Percentiles rank a stretch among this genome's conserved stretches.
Conservation (phyloP, 805 yeast genomes). For the Cyberlindnera americana region DNA sequence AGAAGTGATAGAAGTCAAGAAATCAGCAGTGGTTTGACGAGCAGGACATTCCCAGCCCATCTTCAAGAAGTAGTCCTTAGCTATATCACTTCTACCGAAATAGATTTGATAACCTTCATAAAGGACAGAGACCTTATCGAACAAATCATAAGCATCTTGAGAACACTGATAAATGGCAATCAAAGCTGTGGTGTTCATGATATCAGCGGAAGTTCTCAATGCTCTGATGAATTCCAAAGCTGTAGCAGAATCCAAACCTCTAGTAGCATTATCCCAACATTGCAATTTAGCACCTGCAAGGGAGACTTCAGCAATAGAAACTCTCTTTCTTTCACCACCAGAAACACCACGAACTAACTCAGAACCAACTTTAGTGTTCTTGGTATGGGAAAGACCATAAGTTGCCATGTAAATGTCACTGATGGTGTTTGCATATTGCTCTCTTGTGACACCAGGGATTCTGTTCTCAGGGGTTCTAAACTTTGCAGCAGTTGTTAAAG, state of each 20-base stretch:
- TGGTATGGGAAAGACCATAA: constrained; percentile 49
- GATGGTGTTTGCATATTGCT: constrained; percentile 43
- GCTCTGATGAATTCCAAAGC: constrained; percentile 55
- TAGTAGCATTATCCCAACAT: constrained; percentile 60
- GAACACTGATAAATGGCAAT: constrained; percentile 60
- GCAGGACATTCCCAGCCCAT: constrained; percentile 56
- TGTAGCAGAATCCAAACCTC: constrained; percentile 63
- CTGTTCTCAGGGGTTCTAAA: constrained; percentile 56
- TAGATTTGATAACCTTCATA: constrained; percentile 56
- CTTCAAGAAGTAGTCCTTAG: constrained; percentile 44
- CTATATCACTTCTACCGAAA: constrained; percentile 45
- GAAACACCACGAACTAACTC: constrained; percentile 68
- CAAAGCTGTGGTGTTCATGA: constrained; percentile 48
- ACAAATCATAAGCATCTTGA: constrained; percentile 49
- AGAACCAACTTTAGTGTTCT: constrained; percentile 62
- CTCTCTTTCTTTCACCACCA: constrained; percentile 75
- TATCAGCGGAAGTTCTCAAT: constrained; percentile 46
- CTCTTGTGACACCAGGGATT: constrained; percentile 50
- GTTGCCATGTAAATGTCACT: constrained; percentile 53
- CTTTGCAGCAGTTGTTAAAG: constrained; percentile 50
- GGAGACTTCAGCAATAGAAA: constrained; percentile 62
- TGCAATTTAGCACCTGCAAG: constrained; percentile 44
- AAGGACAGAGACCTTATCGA: constrained; percentile 49
- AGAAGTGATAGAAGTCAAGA: constrained; percentile 50
- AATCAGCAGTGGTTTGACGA: constrained; percentile 60